Evolutionary conservation across 768 basidiomycete species (phyloP).

Genomic region (Cystofilobasidium capitatum): DNA sequence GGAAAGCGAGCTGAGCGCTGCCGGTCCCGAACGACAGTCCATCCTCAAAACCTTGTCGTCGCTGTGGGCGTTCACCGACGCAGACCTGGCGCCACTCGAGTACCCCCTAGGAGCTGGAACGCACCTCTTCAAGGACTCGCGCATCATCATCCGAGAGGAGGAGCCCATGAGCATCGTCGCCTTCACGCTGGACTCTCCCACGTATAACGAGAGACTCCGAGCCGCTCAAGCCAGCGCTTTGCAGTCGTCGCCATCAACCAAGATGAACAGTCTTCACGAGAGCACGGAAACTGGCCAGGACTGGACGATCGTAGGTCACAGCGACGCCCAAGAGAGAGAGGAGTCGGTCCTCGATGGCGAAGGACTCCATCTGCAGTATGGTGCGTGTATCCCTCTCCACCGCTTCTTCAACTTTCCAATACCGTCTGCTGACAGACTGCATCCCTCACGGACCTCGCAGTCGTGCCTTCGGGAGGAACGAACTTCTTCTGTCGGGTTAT

Average conservation of each 20-base stretch:
- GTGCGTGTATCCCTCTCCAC: slow-evolving; percentile 29
- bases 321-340: slow-evolving; percentile 20
- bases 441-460: slow-evolving; percentile 41
- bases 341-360: slow-evolving; percentile 2
- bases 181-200: slow-evolving; percentile 55
- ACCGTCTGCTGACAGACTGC: slow-evolving; percentile 22
- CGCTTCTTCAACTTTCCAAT: slow-evolving; percentile 2
- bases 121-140: slow-evolving; percentile 81
- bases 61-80: slow-evolving; percentile 58
- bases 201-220: slow-evolving; percentile 39
- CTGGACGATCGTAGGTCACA: slow-evolving; percentile 18
- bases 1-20: slow-evolving; percentile 43
- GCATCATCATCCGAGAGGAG: slow-evolving; percentile 88
- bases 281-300: slow-evolving; percentile 5
- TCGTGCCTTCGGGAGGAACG: slow-evolving; percentile 79
- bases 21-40: slow-evolving; percentile 57
- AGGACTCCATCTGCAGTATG: slow-evolving; percentile 37
- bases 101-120: slow-evolving; percentile 43
- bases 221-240: neutral
- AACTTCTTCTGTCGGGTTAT: slow-evolving; percentile 89
- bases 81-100: slow-evolving; percentile 48
- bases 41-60: slow-evolving; percentile 74
- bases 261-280: neutral
- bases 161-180: slow-evolving; percentile 98
- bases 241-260: neutral